These are phyloP conservation scores for Medicago ruthenica DNA, from an alignment of 306 rosid genomes.

Conservation along the genomic window DNA sequence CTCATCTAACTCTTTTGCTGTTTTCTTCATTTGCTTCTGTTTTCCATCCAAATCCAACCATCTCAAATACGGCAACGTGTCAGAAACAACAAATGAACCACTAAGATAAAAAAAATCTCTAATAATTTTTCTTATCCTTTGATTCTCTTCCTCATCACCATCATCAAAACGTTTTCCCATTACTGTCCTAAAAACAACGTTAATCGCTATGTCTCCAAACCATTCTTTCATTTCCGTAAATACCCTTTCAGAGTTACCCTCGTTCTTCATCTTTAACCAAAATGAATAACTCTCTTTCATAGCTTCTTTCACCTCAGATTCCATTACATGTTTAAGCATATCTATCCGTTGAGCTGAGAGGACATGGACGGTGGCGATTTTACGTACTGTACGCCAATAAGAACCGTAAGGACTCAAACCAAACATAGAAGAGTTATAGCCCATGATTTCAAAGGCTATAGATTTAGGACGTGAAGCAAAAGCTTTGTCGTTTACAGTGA, in stretches of 20 bases:
- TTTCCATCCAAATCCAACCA: constrained; percentile 56
- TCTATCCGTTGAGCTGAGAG: constrained; percentile 43
- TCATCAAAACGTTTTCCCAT: constrained; percentile 42
- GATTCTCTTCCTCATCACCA: constrained; percentile 20
- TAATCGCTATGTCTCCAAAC: constrained; percentile 41
- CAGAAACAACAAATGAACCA: constrained; percentile 32
- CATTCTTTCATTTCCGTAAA: constrained; percentile 49
- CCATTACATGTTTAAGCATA: constrained; percentile 33
- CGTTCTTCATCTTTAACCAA: neutral
- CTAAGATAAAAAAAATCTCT: constrained; percentile 17
- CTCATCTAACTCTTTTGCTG: constrained; percentile 29
- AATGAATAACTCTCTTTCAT: constrained; percentile 22
- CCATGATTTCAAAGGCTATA: constrained; percentile 35
- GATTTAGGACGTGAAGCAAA: constrained; percentile 46
- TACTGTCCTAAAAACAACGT: constrained; percentile 40
- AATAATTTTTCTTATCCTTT: constrained; percentile 11
- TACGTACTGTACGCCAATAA: constrained; percentile 55
- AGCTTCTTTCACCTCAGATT: constrained; percentile 29
- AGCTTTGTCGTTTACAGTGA: constrained; percentile 34
- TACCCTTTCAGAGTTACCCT: neutral
- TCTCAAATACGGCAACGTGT: constrained; percentile 48
- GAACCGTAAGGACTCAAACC: constrained; percentile 47
- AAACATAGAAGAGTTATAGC: constrained; percentile 38
- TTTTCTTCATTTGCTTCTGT: constrained; percentile 48
- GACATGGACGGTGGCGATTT: constrained; percentile 36